A percentile compares a stretch with the other conserved stretches of the same genome.
These are phyloP conservation scores for Ichthyophonus hoferi DNA, from an alignment of 208 protist species.

Conservation along the genomic window DNA sequence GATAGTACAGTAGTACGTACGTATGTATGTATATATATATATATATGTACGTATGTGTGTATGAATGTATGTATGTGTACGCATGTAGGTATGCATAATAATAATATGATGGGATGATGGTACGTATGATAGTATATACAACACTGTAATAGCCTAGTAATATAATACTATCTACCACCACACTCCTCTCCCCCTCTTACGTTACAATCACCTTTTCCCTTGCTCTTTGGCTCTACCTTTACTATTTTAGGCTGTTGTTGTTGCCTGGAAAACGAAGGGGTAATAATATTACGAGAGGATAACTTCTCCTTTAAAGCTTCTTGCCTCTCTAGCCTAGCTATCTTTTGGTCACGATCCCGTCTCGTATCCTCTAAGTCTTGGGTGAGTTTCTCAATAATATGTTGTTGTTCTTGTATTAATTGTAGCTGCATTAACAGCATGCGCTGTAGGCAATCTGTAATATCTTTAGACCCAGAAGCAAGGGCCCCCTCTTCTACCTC, in stretches of 20 bases:
- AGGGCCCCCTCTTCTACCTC: no score
- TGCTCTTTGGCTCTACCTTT: neutral
- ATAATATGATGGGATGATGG: neutral
- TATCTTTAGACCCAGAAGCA: no score
- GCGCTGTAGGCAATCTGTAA: neutral
- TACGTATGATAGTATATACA: neutral
- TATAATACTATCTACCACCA: neutral
- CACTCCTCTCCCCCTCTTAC: neutral
- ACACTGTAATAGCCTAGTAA: neutral
- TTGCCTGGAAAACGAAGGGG: neutral
- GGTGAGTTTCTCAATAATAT: neutral
- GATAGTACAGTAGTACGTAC: neutral
- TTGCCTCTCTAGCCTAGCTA: neutral
- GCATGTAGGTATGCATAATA: neutral
- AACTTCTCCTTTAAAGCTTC: neutral
- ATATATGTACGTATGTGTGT: neutral
- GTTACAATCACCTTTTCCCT: neutral
- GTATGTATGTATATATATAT: neutral
- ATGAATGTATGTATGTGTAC: neutral
- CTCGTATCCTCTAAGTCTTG: neutral
- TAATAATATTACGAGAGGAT: neutral
- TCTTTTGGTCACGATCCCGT: neutral
- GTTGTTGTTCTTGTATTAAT: neutral
- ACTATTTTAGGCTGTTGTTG: neutral
- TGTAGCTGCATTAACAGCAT: neutral